Evolutionary conservation across 345 rosid species (phyloP), one percentile per base, ranked within the genome.

Genomic region (Streptanthus diversifolius): DNA sequence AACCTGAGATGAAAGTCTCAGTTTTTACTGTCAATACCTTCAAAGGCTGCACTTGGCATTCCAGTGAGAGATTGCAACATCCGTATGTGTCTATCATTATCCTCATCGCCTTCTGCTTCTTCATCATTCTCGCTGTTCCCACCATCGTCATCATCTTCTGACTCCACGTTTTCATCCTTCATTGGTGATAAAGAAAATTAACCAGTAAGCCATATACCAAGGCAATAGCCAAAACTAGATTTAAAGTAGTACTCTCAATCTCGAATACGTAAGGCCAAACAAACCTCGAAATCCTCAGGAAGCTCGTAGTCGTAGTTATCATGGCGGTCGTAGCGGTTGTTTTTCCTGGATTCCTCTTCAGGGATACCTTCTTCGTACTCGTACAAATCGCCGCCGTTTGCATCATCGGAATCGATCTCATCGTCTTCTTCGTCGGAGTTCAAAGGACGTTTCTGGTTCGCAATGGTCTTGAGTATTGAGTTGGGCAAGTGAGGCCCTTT

Each of bases 61-160:
- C 97, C 96, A 48, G 96, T 93, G 74, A 93, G 79, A 67, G 76
- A 82, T 71, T 89, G 81, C 84, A 93, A 82, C 98, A 93, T 87
- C 67, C 92, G 85, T 71, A 75, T 45, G 71, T 90, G 97, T 68
- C 85, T 84, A 79, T 58, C 88, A 24, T 79, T 87, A 19, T 77
- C 88, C 27, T 83, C 88, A 30, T 75, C 92, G 13, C 63, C 85
- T 7, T 72, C 77, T 13, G 15, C 47, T 22, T 56, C 44, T 3
- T 57, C 71, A 49, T 58, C 80, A 55, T 55, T 47, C 2, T 57
- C 80, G 32, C 45, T 66, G 24, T 75, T 74, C 7, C 41, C 79
- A 15, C 63, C 75, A 25, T 68, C 78, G 9, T 80, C 70, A 35
- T 67, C 85, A 58, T 83, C 85, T 36, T 90, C 91, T 1, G 96